These are phyloP conservation scores for Solanum chacoense DNA, from an alignment of 305 asterid genomes.

Conservation along the genomic window DNA sequence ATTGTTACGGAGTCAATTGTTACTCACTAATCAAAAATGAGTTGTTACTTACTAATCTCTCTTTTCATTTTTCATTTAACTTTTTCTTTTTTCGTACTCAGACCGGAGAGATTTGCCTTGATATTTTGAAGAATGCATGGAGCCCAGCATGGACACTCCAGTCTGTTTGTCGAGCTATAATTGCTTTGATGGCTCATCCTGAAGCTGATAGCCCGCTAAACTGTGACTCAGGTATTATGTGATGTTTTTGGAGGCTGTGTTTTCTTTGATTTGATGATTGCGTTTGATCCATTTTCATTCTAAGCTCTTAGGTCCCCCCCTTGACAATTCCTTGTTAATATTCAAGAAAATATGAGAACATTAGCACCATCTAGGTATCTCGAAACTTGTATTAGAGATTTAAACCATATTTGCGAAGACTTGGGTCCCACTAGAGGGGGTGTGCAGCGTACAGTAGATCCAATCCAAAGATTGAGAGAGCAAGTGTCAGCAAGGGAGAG, in stretches of 20 bases:
- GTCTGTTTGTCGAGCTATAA: constrained; percentile 96
- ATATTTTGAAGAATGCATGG: constrained; percentile 97
- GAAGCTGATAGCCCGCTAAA: constrained; percentile 96
- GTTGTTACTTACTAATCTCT: background rate
- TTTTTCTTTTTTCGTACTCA: constrained; percentile 10
- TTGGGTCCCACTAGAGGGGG: background rate
- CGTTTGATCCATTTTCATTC: background rate
- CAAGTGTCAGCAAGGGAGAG: background rate
- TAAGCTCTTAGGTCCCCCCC: background rate
- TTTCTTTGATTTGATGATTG: background rate
- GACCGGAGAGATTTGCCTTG: constrained; percentile 99
- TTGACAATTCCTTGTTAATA: background rate
- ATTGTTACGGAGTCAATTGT: background rate
- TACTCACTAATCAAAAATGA: background rate
- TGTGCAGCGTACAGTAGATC: background rate
- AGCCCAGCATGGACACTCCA: constrained; percentile 99
- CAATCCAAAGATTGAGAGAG: background rate
- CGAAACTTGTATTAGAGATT: background rate
- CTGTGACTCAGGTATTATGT: constrained; percentile 79
- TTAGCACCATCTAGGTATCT: background rate
- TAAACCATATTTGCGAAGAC: background rate
- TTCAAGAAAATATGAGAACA: background rate
- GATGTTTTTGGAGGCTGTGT: background rate
- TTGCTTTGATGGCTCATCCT: constrained; percentile 98
- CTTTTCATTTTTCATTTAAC: background rate